Evolutionary conservation across 768 basidiomycete genomes (phyloP).

Genomic region (Boletus reticuloceps): DNA sequence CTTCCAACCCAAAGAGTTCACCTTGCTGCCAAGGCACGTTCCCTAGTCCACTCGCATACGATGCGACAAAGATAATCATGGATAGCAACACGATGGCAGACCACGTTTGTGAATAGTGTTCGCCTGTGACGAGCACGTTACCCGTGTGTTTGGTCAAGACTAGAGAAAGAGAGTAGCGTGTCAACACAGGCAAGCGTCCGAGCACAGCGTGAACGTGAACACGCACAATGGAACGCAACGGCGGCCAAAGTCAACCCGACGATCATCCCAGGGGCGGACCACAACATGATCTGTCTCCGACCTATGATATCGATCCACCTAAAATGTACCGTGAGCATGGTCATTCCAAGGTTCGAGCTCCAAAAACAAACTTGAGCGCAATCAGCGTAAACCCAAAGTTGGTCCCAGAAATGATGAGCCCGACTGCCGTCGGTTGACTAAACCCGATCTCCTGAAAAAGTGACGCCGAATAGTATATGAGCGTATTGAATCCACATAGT

Average conservation of each 20-base stretch:
- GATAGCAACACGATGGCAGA: conserved; percentile 67
- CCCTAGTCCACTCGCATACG: conserved; percentile 76
- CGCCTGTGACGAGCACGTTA: conserved; percentile 56
- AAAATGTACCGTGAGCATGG: neutral
- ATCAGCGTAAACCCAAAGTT: conserved; percentile 79
- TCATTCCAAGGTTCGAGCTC: neutral
- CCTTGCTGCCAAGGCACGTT: conserved; percentile 89
- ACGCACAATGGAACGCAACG: conserved; percentile 54
- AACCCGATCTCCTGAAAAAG: conserved; percentile 81
- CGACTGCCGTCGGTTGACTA: conserved; percentile 78
- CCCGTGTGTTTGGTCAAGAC: conserved; percentile 62
- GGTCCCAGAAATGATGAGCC: conserved; percentile 73
- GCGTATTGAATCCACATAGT: conserved; percentile 80
- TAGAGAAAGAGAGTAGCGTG: conserved; percentile 17
- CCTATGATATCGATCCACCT: conserved; percentile 65
- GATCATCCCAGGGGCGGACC: conserved; percentile 71
- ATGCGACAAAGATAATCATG: conserved; percentile 84
- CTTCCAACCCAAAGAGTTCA: conserved; percentile 77
- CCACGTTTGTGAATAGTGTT: conserved; percentile 58
- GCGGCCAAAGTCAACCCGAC: conserved; percentile 61
- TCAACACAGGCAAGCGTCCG: neutral
- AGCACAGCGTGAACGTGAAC: too few relatives aligned
- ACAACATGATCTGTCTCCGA: conserved; percentile 66
- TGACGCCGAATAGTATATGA: conserved; percentile 74
- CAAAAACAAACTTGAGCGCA: conserved; percentile 52